These are phyloP conservation scores for Sanguinoderma infundibulare DNA, from an alignment of 1,284 basidiomycete genomes.

Conservation along the genomic window DNA sequence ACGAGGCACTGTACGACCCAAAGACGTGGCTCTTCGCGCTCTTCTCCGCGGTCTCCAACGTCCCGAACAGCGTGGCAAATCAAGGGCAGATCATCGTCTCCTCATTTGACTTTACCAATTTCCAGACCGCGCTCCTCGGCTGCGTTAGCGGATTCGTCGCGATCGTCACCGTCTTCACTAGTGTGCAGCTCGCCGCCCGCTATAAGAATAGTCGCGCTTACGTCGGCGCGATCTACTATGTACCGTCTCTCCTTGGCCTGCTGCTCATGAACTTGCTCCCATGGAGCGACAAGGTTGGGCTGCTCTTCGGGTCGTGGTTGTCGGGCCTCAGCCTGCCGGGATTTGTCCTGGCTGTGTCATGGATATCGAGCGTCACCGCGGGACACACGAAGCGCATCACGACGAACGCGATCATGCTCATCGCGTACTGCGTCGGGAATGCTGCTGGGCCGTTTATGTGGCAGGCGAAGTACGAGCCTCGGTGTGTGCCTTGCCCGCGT, in stretches of 20 bases:
- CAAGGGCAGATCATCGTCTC: slow-evolving; percentile 71
- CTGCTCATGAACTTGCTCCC: slow-evolving; percentile 70
- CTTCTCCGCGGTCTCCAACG: slow-evolving; percentile 63
- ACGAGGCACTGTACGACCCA: slow-evolving; percentile 68
- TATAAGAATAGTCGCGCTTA: slow-evolving; percentile 63
- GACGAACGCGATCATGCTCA: slow-evolving; percentile 73
- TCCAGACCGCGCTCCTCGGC: slow-evolving; percentile 72
- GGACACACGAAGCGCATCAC: slow-evolving; percentile 77
- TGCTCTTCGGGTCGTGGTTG: slow-evolving; percentile 64
- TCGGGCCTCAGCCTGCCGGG: slow-evolving; percentile 73
- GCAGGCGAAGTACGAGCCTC: slow-evolving; percentile 65
- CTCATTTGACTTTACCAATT: slow-evolving; percentile 66
- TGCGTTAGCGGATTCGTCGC: slow-evolving; percentile 72
- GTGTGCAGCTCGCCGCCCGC: slow-evolving; percentile 60
- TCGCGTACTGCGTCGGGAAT: slow-evolving; percentile 73
- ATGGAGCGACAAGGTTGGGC: slow-evolving; percentile 63
- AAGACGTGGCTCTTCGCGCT: slow-evolving; percentile 76
- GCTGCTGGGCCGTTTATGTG: slow-evolving; percentile 77
- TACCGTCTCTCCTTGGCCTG: slow-evolving; percentile 66
- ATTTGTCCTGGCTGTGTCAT: slow-evolving; percentile 71
- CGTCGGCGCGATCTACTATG: slow-evolving; percentile 60
- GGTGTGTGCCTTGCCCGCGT: slow-evolving; percentile 44
- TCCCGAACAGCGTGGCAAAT: slow-evolving; percentile 76
- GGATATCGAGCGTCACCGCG: slow-evolving; percentile 70
- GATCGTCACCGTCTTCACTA: slow-evolving; percentile 68